phyloP scores from a whole-genome alignment of 257 asterid species.

The Knoxia roxburghii region DNA sequence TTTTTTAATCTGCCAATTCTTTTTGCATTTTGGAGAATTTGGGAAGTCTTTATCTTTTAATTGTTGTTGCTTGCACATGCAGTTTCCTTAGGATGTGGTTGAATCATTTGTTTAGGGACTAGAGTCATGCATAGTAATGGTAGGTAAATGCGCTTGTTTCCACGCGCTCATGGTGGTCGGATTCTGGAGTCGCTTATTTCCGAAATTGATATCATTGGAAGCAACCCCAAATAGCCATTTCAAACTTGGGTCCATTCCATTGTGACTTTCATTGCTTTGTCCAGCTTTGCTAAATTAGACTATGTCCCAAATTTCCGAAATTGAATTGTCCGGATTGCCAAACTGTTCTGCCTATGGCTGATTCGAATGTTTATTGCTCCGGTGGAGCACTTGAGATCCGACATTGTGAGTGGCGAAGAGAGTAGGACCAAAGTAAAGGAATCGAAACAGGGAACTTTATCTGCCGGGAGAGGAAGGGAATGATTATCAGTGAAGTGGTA shows the following conservation, averaged over 20 bases:
- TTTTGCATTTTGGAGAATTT: not conserved
- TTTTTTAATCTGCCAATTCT: not conserved
- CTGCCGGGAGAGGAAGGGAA: not conserved
- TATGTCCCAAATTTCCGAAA: not conserved
- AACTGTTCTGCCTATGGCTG: not conserved
- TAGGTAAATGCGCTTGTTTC: not conserved
- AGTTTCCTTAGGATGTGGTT: not conserved
- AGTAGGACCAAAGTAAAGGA: too few species aligned
- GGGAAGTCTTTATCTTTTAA: not conserved
- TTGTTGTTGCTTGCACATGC: slow-evolving; percentile 12
- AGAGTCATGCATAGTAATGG: not conserved
- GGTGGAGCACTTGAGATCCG: too few species aligned
- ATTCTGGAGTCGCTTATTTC: not conserved
- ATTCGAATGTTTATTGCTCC: not conserved
- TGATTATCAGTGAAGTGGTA: too few species aligned
- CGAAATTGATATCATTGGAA: not conserved
- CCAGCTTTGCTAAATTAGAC: slow-evolving; percentile 1
- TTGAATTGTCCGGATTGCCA: not conserved
- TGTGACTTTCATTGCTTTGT: not conserved
- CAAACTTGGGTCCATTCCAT: not conserved
- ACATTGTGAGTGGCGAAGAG: too few species aligned
- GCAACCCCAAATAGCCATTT: not conserved
- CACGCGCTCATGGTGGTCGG: not conserved
- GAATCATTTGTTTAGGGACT: not conserved
- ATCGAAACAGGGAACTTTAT: too few species aligned